Conservation (phyloP, 2,329 filamentous ascomycete species). For the Monilinia polystroma region DNA sequence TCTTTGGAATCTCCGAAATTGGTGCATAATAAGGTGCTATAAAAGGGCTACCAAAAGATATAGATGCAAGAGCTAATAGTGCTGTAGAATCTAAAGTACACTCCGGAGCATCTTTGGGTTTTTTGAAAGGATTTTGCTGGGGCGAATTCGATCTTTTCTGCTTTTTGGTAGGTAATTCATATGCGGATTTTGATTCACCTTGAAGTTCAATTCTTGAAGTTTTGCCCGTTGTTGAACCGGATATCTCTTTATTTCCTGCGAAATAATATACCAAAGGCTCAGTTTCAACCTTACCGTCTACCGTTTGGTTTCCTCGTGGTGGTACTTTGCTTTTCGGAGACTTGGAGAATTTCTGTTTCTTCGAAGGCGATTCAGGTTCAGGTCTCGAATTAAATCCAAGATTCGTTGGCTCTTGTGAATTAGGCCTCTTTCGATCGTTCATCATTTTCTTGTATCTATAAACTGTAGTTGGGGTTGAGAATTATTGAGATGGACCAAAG, state of each 20-base stretch:
- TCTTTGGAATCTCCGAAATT: background rate
- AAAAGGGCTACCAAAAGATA: background rate
- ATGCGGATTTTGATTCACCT: too few relatives aligned
- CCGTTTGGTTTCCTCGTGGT: background rate
- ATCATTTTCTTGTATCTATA: background rate
- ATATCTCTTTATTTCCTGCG: background rate
- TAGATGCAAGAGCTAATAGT: background rate
- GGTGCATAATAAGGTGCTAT: background rate
- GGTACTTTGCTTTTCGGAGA: background rate
- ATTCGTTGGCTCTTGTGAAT: background rate
- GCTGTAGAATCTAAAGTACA: background rate
- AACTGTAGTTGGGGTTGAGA: background rate
- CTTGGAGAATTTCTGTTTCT: background rate
- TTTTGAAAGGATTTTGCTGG: background rate
- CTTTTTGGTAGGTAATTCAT: too few relatives aligned
- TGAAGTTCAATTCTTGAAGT: too few relatives aligned
- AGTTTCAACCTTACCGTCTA: background rate
- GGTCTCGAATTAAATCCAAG: background rate
- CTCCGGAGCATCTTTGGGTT: too few relatives aligned
- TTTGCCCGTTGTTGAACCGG: background rate
- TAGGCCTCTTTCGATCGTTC: background rate
- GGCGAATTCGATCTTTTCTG: too few relatives aligned
- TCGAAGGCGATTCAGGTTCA: background rate
- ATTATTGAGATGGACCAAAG: too few relatives aligned
- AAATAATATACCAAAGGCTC: background rate